These are phyloP conservation scores for Sugiyamaella boreocaroliniensis DNA, from an alignment of 805 yeast species.

Conservation along the genomic window DNA sequence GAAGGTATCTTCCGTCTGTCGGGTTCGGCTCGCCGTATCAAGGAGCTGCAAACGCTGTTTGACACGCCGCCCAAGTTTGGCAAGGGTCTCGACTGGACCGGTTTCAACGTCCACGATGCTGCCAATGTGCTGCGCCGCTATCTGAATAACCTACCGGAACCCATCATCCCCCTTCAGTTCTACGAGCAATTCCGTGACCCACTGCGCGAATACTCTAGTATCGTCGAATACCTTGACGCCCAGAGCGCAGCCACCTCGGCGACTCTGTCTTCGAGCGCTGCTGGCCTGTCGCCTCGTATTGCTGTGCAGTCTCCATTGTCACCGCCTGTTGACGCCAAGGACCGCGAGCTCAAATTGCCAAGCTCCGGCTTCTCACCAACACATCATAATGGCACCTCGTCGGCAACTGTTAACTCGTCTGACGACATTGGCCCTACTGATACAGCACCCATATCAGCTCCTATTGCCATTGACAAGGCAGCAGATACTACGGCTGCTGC, in stretches of 20 bases:
- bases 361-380: not conserved
- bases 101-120: slow-evolving; percentile 93
- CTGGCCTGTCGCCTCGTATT: not conserved
- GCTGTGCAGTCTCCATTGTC: not conserved
- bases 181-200: slow-evolving; percentile 80
- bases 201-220: slow-evolving; percentile 50
- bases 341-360: not conserved
- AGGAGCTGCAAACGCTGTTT: slow-evolving; percentile 76
- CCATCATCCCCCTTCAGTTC: slow-evolving; percentile 69
- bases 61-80: slow-evolving; percentile 89
- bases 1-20: slow-evolving; percentile 93
- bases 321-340: slow-evolving; percentile 1
- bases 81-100: slow-evolving; percentile 81
- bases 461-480: not conserved
- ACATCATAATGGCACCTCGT: not conserved
- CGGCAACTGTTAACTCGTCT: not conserved
- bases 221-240: slow-evolving; percentile 58
- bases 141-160: slow-evolving; percentile 84
- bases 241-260: slow-evolving; percentile 28
- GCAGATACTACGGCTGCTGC: not conserved
- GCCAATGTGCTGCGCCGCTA: slow-evolving; percentile 83
- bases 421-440: not conserved
- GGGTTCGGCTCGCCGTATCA: slow-evolving; percentile 82
- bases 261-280: not conserved
- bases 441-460: slow-evolving; percentile 3